Base-by-base conservation (phyloP, 2,329 filamentous ascomycete species). In the Hypocreales sp. region DNA sequence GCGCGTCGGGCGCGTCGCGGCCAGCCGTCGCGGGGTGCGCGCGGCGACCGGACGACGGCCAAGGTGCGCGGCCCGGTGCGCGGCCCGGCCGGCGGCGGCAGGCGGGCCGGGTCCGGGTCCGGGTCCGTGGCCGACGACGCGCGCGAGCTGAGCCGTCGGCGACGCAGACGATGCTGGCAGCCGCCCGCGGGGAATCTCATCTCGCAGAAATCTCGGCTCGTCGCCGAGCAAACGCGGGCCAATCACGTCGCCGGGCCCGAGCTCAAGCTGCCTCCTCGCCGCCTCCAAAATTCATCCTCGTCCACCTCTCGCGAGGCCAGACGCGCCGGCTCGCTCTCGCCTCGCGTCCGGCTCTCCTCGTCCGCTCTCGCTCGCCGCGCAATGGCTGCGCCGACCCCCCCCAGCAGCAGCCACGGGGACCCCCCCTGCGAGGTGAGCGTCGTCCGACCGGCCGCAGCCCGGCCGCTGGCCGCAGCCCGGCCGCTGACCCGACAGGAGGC, bases 21-120 rank as follows among this genome's bases (percentile, higher is more conserved):
- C n/a, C n/a, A n/a, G 3, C 62, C 58, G 24, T 53, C 48, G 3
- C 54, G 44, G 0, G 68, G 77, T 18, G 72, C 72, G 41, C 64
- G 75, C 0, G 79, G 79, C 4, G 76, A 81, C 1, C 75, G 79
- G 43, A 82, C 84, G 22, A 83, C 58, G 8, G 55, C 71, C 47
- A 84, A 75, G n/a, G n/a, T n/a, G n/a, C n/a, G n/a, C n/a, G n/a
- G n/a, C 7, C 43, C 34, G 3, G 73, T 78, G 3, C 50, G 58
- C 7, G 72, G 70, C 0, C 71, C 74, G 1, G 47, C 46, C 0
- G 61, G 52, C 1, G 61, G 60, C 1, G 42, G 53, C n/a, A 84
- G 56, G 6, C 55, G 56, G 32, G 58, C 49, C 21, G 64, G 54
- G 33, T 61, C 51, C 40, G 84, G 73, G 30, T 64, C 50, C 7